Base-by-base conservation (phyloP, 306 rosid species). In the Morella rubra region DNA sequence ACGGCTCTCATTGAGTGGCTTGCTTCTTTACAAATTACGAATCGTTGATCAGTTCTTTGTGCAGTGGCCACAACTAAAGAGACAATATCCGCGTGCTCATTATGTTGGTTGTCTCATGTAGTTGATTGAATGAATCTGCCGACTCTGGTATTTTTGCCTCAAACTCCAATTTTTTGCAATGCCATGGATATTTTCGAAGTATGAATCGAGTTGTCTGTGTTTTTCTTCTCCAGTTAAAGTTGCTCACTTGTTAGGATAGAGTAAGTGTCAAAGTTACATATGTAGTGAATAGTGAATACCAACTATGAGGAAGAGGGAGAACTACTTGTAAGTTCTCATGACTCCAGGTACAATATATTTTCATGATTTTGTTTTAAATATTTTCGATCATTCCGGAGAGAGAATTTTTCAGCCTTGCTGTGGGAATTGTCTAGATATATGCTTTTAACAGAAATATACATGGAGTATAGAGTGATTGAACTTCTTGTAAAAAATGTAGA, bases 81-180 rank as follows among this genome's bases (percentile, higher is more conserved):
- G 13, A 13, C 75, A 89, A 80, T 91, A 93, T 80, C 97, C 97
- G 22, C 86, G 87, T 15, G 89, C 97, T 85, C 90, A 67, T 78
- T 87, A 87, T 69, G 97, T 92, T 72, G 99, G 97, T 67, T 80
- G 99, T 80, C 97, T 96, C 85, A 91, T 92, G 99, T 95, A 91
- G 86, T 77, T 44, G 75, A 73, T 75, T 32, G 44, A 59, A 50
- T 70, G 77, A 72, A 22, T 53, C 59, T 27, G 54, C 73, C 18
- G 62, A 22, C 22, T 27, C 59, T 42, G 72, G 51, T 61, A 22
- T 66, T 42, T 44, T 47, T 37, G 5, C 46, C 40, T 54, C 10
- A 65, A 67, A 76, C 19, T 40, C 73, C 59, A 19, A 20, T 53
- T 13, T 40, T 60, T 71, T 41, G 37, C 72, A 78, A 15, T 47